Base-by-base conservation (phyloP, 352 stramenopile genomes). In the Phytophthora sp. region DNA sequence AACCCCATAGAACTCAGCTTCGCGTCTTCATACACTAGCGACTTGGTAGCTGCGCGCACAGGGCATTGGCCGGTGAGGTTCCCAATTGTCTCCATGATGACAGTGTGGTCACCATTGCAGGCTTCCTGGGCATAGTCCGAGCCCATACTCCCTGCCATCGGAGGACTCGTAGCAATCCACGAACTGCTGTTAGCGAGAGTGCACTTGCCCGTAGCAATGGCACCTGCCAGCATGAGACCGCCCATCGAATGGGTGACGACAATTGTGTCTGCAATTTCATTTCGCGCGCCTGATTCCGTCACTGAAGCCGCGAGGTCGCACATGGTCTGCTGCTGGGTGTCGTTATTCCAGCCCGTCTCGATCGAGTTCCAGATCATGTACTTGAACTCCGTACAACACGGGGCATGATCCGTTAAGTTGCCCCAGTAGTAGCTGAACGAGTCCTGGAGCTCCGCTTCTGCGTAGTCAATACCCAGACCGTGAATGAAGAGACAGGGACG, bases 401-500 rank as follows among this genome's bases (percentile, higher is more conserved):
- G 78, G 4, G 78, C 76, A 21, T 76, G 63, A 11, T 76, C 66
- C 1, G 66, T 60, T 20, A 84, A 31, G 42, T 80, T 73, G 6
- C 74, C 77, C 63, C 76, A 82, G 38, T 81, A 82, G 23, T 56
- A 63, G 7, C 16, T 45, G 7, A 77, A 74, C 16, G 71, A 66
- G n/a, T 79, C 60, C 29, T 78, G 66, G 0, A 81, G 44, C 12
- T 55, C 39, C 1, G 12, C 27, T 52, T 78, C 39, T 8, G 63
- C 49, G 18, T 59, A 63, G 29, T 66, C 35, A 13, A 74, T 49
- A 5, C 74, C 77, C 15, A 82, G 33, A 5, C 74, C 77, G 38
- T 86, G 74, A 27, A 83, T 71, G 44, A 86, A 83, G 15, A 86
- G 50, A 46, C 77, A 86, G n/a, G 75, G 67, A n/a, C 75, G 75